phyloP scores from a whole-genome alignment of 2,329 filamentous ascomycete species.

The Orbilia oligospora region DNA sequence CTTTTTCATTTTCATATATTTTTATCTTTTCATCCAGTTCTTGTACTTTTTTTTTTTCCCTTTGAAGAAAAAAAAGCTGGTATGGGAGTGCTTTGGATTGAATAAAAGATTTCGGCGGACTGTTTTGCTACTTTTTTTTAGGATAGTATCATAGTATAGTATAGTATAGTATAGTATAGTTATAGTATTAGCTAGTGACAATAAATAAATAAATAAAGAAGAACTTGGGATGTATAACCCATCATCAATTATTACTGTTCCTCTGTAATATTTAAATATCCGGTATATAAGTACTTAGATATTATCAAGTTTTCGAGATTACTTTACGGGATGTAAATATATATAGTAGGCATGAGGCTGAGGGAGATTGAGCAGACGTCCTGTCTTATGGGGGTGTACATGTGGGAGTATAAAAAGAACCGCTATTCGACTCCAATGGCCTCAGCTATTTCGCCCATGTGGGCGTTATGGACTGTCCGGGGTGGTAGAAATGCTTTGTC shows the following conservation, averaged over 20 bases:
- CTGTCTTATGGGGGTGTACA: too few species aligned
- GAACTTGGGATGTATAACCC: slow-evolving; percentile 28
- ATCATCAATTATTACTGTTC: background rate
- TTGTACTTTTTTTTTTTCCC: too few species aligned
- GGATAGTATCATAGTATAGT: slow-evolving; percentile 39
- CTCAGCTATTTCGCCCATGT: background rate
- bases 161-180: slow-evolving; percentile 34
- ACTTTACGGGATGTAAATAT: too few species aligned
- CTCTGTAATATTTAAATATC: too few species aligned
- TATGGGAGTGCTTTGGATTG: background rate
- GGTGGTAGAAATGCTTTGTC: background rate
- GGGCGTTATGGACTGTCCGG: background rate
- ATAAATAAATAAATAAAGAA: slow-evolving; percentile 31
- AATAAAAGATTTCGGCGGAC: slow-evolving; percentile 4
- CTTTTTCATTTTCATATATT: slow-evolving; percentile 4
- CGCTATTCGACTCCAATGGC: background rate
- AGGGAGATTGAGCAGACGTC: background rate
- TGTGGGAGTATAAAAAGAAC: background rate
- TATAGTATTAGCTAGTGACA: slow-evolving; percentile 50
- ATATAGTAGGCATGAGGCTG: too few species aligned
- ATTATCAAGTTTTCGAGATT: too few species aligned
- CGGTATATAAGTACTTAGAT: too few species aligned
- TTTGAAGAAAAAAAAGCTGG: slow-evolving; percentile 11
- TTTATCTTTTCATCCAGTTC: slow-evolving; percentile 4
- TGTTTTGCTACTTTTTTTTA: background rate